Conservation (phyloP, 257 asterid species). For the Solanum gandarillasii region DNA sequence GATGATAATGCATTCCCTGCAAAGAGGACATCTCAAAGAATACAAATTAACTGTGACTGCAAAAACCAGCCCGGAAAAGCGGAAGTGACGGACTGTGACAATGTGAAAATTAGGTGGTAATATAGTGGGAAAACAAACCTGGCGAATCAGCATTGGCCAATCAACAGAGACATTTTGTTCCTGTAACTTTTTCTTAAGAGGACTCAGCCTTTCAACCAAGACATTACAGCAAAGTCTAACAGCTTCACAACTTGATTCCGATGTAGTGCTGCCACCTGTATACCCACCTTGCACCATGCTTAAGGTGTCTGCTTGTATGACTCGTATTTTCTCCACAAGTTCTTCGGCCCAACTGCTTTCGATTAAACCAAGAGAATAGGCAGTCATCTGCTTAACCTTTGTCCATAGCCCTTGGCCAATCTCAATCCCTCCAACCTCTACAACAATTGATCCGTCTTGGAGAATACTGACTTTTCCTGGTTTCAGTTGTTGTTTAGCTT, state of each 20-base stretch:
- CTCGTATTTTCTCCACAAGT: constrained; percentile 53
- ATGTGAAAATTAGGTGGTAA: not conserved
- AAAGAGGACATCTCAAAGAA: not conserved
- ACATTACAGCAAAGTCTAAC: constrained; percentile 50
- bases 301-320: constrained; percentile 60
- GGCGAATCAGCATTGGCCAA: constrained; percentile 47
- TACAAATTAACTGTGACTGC: not conserved
- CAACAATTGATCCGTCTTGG: constrained; percentile 55
- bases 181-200: constrained; percentile 36
- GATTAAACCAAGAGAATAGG: constrained; percentile 43
- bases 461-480: constrained; percentile 72
- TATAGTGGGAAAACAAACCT: constrained; percentile 21
- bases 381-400: constrained; percentile 60
- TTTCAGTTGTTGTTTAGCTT: constrained; percentile 20
- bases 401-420: constrained; percentile 82
- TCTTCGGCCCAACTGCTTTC: constrained; percentile 36
- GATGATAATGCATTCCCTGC: not conserved
- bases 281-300: constrained; percentile 61
- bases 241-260: constrained; percentile 77
- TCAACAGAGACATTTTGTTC: constrained; percentile 37
- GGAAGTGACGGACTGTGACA: not conserved
- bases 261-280: constrained; percentile 71
- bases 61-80: not conserved
- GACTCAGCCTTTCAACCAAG: constrained; percentile 45
- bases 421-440: constrained; percentile 77